phyloP scores from a whole-genome alignment of 1,284 basidiomycete species.

The Pyrrhoderma lamaoense region DNA sequence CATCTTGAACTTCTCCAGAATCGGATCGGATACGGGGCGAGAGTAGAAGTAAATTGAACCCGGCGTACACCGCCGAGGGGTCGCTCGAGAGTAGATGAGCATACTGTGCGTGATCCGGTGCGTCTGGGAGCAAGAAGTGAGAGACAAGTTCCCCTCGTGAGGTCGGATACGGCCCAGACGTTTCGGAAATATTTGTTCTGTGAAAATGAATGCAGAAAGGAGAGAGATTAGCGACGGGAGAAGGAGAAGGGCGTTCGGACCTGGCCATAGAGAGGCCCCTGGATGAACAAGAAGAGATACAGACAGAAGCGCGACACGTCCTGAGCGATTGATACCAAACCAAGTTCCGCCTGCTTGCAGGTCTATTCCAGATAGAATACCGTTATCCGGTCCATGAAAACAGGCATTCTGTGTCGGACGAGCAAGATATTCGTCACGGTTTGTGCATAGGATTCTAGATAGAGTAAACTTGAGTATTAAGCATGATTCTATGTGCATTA shows the following conservation, averaged over 20 bases:
- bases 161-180: conserved; percentile 35
- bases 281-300: conserved; percentile 24
- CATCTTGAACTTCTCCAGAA: conserved; percentile 19
- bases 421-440: conserved; percentile 66
- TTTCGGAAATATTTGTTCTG: conserved; percentile 78
- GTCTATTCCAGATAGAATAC: conserved; percentile 68
- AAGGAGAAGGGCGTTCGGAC: neutral
- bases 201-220: conserved; percentile 7
- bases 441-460: conserved; percentile 61
- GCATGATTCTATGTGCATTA: conserved; percentile 11
- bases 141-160: conserved; percentile 63
- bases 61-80: conserved; percentile 44
- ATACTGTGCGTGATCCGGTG: conserved; percentile 33
- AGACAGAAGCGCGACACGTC: conserved; percentile 64
- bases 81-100: conserved; percentile 33
- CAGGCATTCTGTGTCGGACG: conserved; percentile 58
- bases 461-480: neutral
- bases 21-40: conserved; percentile 31
- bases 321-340: conserved; percentile 60
- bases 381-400: conserved; percentile 42
- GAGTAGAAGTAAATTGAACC: conserved; percentile 67
- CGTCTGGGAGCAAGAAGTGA: conserved; percentile 53
- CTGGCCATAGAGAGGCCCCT: too few species aligned
- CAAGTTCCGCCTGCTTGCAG: conserved; percentile 67
- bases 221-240: neutral